Percentiles rank a stretch among this genome's conserved stretches.
Evolutionary conservation across 495 filamentous ascomycete species (phyloP).

Genomic region (Aspergillus affinis): DNA sequence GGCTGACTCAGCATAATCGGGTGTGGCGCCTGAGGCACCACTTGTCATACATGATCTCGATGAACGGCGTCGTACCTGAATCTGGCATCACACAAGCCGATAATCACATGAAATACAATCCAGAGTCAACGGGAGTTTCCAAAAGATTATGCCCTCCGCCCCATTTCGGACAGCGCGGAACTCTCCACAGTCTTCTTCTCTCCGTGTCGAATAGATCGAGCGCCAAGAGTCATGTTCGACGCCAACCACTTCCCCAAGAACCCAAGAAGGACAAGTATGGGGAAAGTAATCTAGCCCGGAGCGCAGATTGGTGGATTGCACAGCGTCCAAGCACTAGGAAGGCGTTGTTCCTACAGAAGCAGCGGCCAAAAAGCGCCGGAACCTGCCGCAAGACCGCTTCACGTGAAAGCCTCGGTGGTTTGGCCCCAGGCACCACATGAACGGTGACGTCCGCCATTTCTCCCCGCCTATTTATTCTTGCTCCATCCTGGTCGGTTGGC

Average conservation of each 20-base stretch:
- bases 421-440: not conserved
- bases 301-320: not conserved
- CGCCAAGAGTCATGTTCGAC: not conserved
- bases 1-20: too few species aligned
- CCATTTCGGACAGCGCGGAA: not conserved
- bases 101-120: not conserved
- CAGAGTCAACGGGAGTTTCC: too few species aligned
- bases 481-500: not conserved
- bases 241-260: not conserved
- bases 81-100: not conserved
- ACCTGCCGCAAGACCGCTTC: not conserved
- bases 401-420: slow-evolving; percentile 15
- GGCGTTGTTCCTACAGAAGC: not conserved
- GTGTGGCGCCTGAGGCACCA: not conserved
- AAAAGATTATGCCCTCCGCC: too few species aligned
- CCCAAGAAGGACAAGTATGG: not conserved
- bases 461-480: not conserved
- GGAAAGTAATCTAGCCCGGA: not conserved
- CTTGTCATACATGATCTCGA: not conserved
- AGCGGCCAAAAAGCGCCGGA: not conserved
- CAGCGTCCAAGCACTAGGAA: not conserved
- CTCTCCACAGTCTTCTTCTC: not conserved
- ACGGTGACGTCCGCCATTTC: not conserved
- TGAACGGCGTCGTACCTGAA: not conserved
- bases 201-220: not conserved